Conservation (phyloP, 257 asterid species). For the Henckelia pumila region DNA sequence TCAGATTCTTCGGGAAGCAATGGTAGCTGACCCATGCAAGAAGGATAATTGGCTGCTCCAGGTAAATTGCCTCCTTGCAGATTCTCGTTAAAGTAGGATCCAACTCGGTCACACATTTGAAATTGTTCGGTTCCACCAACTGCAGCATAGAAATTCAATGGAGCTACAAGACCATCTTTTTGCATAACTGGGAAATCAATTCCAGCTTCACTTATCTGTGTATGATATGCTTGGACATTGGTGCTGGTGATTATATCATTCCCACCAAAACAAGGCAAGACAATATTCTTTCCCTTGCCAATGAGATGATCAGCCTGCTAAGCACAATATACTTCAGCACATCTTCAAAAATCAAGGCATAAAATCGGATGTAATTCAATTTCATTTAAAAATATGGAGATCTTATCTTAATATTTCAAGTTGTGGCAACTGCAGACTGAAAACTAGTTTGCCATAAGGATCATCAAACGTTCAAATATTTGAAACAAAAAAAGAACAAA, state of each 20-base stretch:
- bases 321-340: not conserved
- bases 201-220: constrained; percentile 18
- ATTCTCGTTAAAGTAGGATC: not conserved
- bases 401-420: not conserved
- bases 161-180: constrained; percentile 31
- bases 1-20: constrained; percentile 6
- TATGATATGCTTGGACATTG: constrained; percentile 12
- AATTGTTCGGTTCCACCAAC: constrained; percentile 12
- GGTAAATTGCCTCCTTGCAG: constrained; percentile 19
- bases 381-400: not conserved
- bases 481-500: not conserved
- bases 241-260: constrained; percentile 26
- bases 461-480: not conserved
- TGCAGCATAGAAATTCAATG: constrained; percentile 26
- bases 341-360: not conserved
- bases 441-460: not conserved
- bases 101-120: not conserved
- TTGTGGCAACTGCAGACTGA: not conserved
- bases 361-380: not conserved
- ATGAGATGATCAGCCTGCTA: constrained; percentile 5
- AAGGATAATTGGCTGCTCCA: constrained; percentile 10
- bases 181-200: constrained; percentile 12
- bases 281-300: not conserved
- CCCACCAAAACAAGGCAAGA: constrained; percentile 15
- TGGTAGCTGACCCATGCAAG: not conserved